Base-by-base conservation (phyloP, 2,329 filamentous ascomycete genomes). In the Bipolaris sorokiniana region DNA sequence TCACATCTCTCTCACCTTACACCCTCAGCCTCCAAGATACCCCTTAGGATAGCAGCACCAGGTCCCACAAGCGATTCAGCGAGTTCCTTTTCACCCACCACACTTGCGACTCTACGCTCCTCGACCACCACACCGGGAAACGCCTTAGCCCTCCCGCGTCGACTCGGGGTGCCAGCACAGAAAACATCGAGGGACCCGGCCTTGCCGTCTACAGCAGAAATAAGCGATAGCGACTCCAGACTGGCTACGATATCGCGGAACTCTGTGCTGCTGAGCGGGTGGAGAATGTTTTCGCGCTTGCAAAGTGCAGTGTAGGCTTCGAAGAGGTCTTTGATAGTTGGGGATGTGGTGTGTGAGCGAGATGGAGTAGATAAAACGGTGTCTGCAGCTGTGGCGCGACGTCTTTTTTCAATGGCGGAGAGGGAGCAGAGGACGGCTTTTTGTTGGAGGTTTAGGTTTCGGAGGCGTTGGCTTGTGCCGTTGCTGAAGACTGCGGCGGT, bases 361-460 rank as follows among this genome's bases (percentile, higher is more conserved):
- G 79, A 81, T 7, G 80, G 79, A 0, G 79, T 82, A 10, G 63
- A 62, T 7, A 74, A 53, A 13, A 73, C 58, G 23, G 38, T 66
- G 13, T 76, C 68, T 31, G 64, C 65, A 7, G 67, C 71, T 1
- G 71, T 68, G n/a, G 73, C 79, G 47, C 86, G 82, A 64, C 86
- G 89, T 61, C 87, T 87, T 67, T 90, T 91, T 75, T 97, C 93
- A n/a, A 95, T 86, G 2, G 92, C 91, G 37, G 94, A 84, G 13
- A 99, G 82, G 0, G 94, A 87, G 78, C 95, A 99, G 9, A 99
- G 83, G 0, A 94, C 92, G 3, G 94, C 95, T 76, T 97, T 98
- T 76, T 99, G 95, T 73, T 99, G 96, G 2, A 99, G 83, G 73
- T 98, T 99, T 54, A 99, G 85, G 4, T 88, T 88, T 75, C 90